Conservation (phyloP, 495 filamentous ascomycete species). For the Cudoniella acicularis region DNA sequence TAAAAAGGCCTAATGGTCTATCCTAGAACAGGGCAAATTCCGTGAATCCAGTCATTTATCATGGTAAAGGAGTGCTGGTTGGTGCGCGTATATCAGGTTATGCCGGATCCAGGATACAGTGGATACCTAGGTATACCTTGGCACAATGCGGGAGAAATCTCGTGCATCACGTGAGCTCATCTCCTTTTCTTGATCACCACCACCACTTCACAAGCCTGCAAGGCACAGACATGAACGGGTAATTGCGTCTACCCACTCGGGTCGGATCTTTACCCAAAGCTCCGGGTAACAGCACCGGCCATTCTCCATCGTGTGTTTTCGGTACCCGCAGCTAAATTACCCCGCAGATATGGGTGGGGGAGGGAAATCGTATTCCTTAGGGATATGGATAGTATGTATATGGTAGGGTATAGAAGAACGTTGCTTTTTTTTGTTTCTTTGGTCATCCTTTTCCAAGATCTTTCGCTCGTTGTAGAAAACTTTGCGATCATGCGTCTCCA, state of each 20-base stretch:
- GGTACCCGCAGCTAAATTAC: no score
- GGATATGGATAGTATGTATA: neutral
- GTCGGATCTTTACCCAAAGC: neutral
- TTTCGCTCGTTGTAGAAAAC: neutral
- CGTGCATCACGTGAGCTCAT: neutral
- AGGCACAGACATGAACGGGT: no score
- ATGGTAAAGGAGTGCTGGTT: no score
- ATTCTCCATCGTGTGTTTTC: neutral
- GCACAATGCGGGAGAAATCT: neutral
- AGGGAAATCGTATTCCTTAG: neutral
- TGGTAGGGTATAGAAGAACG: neutral
- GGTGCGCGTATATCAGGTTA: neutral
- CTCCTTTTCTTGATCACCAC: neutral
- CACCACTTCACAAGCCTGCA: no score
- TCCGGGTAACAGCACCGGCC: neutral
- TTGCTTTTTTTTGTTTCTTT: neutral
- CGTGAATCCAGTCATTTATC: no score
- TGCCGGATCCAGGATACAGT: no score
- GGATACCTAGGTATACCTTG: neutral
- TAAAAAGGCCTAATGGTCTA: no score
- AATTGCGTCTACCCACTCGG: no score
- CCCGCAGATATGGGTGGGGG: neutral
- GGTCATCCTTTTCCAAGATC: neutral
- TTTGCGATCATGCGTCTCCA: conserved; percentile 8
- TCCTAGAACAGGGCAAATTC: no score